Percentiles rank a stretch among this genome's conserved stretches.
These are phyloP conservation scores for Fusarium robinianum DNA, from an alignment of 2,329 filamentous ascomycete species.

Conservation along the genomic window DNA sequence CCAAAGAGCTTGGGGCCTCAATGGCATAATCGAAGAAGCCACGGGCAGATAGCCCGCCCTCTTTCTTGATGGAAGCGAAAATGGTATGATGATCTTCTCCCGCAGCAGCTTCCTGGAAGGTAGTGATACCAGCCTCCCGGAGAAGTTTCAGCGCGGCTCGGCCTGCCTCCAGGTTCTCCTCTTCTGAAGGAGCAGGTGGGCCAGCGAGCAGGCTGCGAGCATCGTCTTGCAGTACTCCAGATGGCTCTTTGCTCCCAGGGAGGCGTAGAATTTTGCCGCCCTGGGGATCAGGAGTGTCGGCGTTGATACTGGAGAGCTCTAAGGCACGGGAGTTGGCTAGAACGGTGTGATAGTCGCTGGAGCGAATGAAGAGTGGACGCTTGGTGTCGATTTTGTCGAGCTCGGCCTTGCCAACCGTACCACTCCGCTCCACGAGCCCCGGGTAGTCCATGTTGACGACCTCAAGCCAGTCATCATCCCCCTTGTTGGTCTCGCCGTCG, in stretches of 20 bases:
- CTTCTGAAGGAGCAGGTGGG: slow-evolving; percentile 20
- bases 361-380: slow-evolving; percentile 30
- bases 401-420: slow-evolving; percentile 26
- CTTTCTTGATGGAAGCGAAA: slow-evolving; percentile 29
- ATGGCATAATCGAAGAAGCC: slow-evolving; percentile 37
- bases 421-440: slow-evolving; percentile 27
- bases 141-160: slow-evolving; percentile 35
- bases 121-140: slow-evolving; percentile 35
- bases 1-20: slow-evolving; percentile 26
- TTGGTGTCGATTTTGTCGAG: slow-evolving; percentile 30
- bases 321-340: slow-evolving; percentile 34
- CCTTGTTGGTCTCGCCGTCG: slow-evolving; percentile 29
- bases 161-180: slow-evolving; percentile 28
- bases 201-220: slow-evolving; percentile 27
- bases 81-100: slow-evolving; percentile 9
- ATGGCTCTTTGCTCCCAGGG: slow-evolving; percentile 33
- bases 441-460: slow-evolving; percentile 35
- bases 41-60: slow-evolving; percentile 28
- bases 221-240: slow-evolving; percentile 33
- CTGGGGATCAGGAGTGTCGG: slow-evolving; percentile 24
- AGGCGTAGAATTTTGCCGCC: slow-evolving; percentile 34
- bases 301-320: slow-evolving; percentile 29
- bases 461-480: slow-evolving; percentile 33
- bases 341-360: slow-evolving; percentile 33
- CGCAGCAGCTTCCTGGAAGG: slow-evolving; percentile 36